Percentiles rank a stretch among this genome's conserved stretches.
phyloP scores from a whole-genome alignment of 306 rosid species.

The Astragalus glycyphyllos region DNA sequence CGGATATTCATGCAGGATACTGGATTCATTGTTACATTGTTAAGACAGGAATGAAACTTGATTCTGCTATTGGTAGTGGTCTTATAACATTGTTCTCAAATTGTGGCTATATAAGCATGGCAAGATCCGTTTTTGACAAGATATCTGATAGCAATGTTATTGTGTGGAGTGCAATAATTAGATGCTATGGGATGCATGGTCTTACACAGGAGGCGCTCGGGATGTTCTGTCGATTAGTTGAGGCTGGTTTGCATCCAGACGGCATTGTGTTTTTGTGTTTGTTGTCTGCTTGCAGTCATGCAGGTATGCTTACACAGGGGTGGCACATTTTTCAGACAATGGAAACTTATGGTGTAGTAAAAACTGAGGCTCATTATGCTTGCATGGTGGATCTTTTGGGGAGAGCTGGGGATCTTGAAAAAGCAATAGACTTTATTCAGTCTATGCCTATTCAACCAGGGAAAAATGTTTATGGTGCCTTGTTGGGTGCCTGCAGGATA shows the following conservation, averaged over 20 bases:
- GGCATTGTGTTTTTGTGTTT: conserved; percentile 61
- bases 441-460: conserved; percentile 77
- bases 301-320: conserved; percentile 68
- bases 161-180: conserved; percentile 74
- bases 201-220: conserved; percentile 60
- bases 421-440: conserved; percentile 60
- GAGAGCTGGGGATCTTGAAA: conserved; percentile 70
- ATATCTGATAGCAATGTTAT: conserved; percentile 52
- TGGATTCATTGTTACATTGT: conserved; percentile 76
- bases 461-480: conserved; percentile 76
- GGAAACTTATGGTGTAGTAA: conserved; percentile 64
- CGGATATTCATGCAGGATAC: conserved; percentile 63
- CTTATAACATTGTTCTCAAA: conserved; percentile 72
- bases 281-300: conserved; percentile 79
- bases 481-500: conserved; percentile 82
- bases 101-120: conserved; percentile 65
- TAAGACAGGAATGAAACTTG: conserved; percentile 61
- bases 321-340: conserved; percentile 58
- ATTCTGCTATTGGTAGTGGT: conserved; percentile 65
- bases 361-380: conserved; percentile 70
- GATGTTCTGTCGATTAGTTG: conserved; percentile 59
- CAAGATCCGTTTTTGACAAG: conserved; percentile 59
- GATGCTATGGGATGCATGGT: conserved; percentile 81
- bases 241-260: conserved; percentile 54
- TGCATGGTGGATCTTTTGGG: conserved; percentile 84